Percentiles rank a stretch among this genome's conserved stretches.
These are phyloP conservation scores for Tephrocybe sp. DNA, from an alignment of 768 basidiomycete species.

Conservation along the genomic window DNA sequence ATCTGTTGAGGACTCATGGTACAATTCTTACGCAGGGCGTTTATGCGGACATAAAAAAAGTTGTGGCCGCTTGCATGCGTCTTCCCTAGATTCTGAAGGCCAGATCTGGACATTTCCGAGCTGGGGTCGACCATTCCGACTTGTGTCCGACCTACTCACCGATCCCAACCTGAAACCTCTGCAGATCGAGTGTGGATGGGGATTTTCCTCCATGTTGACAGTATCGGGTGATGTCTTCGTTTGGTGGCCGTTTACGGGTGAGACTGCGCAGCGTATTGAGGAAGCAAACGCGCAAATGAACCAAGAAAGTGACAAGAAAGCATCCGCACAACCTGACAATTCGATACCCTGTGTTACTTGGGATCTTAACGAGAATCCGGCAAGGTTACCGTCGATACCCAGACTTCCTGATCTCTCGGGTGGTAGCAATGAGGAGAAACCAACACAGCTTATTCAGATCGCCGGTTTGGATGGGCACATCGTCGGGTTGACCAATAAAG, in stretches of 20 bases:
- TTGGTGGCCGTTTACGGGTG: constrained; percentile 67
- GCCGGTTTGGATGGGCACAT: constrained; percentile 75
- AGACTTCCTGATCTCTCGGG: constrained; percentile 49
- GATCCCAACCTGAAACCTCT: constrained; percentile 42
- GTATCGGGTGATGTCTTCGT: constrained; percentile 70
- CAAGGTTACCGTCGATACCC: constrained; percentile 60
- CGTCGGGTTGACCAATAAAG: constrained; percentile 77
- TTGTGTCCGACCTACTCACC: constrained; percentile 48
- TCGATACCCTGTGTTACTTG: constrained; percentile 63
- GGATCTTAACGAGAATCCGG: constrained; percentile 55
- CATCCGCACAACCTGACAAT: constrained; percentile 32
- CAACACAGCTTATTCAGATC: constrained; percentile 68
- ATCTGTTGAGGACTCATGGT: background rate
- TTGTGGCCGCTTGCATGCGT: constrained; percentile 75
- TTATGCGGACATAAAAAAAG: constrained; percentile 34
- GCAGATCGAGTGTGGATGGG: constrained; percentile 83
- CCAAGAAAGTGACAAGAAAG: constrained; percentile 33
- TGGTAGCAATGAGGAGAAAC: constrained; percentile 26
- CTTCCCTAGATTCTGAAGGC: constrained; percentile 57
- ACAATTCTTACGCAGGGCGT: constrained; percentile 1
- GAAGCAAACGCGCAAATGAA: constrained; percentile 48
- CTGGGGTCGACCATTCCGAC: constrained; percentile 78
- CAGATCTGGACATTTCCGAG: constrained; percentile 74
- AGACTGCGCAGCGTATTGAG: constrained; percentile 35
- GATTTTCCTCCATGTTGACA: constrained; percentile 73